Evolutionary conservation across 2,329 filamentous ascomycete species (phyloP).

Genomic region (Thelonectria olida): DNA sequence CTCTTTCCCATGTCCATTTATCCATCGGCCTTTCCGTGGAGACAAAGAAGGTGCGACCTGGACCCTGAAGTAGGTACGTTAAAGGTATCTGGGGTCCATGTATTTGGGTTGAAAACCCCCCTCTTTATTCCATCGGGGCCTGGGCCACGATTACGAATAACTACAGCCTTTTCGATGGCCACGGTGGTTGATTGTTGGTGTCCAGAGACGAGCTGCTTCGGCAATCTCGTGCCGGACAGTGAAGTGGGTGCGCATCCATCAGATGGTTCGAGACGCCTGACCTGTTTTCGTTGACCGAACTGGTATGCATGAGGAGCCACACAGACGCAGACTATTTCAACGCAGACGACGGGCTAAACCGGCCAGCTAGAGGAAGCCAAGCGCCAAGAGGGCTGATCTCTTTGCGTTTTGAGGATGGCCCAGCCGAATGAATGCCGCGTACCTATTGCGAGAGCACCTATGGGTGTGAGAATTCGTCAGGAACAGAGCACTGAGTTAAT

Average conservation of each 20-base stretch:
- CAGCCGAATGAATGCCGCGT: too few relatives aligned
- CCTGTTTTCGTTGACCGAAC: constrained; percentile 20
- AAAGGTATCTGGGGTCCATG: too few relatives aligned
- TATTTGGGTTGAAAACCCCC: too few relatives aligned
- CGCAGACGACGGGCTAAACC: not conserved
- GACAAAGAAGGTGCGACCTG: not conserved
- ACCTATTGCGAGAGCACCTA: too few relatives aligned
- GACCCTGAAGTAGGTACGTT: not conserved
- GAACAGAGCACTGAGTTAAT: not conserved
- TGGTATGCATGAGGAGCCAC: not conserved
- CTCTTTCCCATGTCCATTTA: not conserved
- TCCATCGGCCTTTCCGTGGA: not conserved
- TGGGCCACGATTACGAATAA: too few relatives aligned
- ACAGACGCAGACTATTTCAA: not conserved
- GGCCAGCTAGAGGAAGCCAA: too few relatives aligned
- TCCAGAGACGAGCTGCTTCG: constrained; percentile 1
- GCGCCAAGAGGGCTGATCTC: too few relatives aligned
- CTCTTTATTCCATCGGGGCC: too few relatives aligned
- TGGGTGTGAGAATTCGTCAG: too few relatives aligned
- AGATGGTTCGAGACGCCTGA: constrained; percentile 19
- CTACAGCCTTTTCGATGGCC: too few relatives aligned
- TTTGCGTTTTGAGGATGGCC: too few relatives aligned
- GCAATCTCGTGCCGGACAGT: constrained; percentile 20
- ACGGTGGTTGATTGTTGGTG: constrained; percentile 1
- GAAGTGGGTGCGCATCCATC: constrained; percentile 2